phyloP scores from a whole-genome alignment of 345 rosid genomes.

The Combretum micranthum region DNA sequence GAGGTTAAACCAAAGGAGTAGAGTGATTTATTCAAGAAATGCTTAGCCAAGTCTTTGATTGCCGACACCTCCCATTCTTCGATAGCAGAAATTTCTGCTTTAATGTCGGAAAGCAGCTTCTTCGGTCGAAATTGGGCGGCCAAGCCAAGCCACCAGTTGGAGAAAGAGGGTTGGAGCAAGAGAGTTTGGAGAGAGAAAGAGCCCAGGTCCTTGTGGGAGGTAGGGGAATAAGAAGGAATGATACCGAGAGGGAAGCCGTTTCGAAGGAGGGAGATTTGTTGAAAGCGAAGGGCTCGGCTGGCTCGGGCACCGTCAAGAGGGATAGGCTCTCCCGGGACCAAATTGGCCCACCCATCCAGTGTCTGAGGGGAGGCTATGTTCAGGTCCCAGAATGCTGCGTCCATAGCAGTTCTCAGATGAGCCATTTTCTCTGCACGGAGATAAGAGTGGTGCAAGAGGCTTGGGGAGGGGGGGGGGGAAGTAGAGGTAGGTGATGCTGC shows the following conservation, averaged over 20 bases:
- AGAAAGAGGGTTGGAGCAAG: slow-evolving; percentile 43
- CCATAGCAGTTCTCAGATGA: slow-evolving; percentile 66
- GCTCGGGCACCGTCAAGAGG: slow-evolving; percentile 65
- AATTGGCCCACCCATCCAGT: slow-evolving; percentile 58
- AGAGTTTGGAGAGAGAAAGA: slow-evolving; percentile 69
- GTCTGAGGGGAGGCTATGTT: slow-evolving; percentile 52
- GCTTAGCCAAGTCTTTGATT: slow-evolving; percentile 48
- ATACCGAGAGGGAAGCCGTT: slow-evolving; percentile 75
- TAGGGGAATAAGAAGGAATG: slow-evolving; percentile 58
- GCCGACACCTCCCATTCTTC: slow-evolving; percentile 46
- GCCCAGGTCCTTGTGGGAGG: slow-evolving; percentile 43
- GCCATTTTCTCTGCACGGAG: slow-evolving; percentile 51
- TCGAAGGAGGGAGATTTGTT: slow-evolving; percentile 67
- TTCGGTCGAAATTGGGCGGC: slow-evolving; percentile 74
- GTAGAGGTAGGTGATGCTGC: no score
- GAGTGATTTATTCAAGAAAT: slow-evolving; percentile 62
- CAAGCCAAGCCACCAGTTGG: slow-evolving; percentile 75
- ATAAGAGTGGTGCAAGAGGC: no score
- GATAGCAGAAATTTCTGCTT: slow-evolving; percentile 37
- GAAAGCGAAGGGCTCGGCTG: slow-evolving; percentile 70
- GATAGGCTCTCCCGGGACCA: slow-evolving; percentile 68
- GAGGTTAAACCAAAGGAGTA: slow-evolving; percentile 57
- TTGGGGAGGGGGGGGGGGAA: no score
- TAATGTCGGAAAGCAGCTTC: slow-evolving; percentile 59
- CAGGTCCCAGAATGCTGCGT: slow-evolving; percentile 77